Conservation (phyloP, 495 filamentous ascomycete genomes). For the Tuber brumale region DNA sequence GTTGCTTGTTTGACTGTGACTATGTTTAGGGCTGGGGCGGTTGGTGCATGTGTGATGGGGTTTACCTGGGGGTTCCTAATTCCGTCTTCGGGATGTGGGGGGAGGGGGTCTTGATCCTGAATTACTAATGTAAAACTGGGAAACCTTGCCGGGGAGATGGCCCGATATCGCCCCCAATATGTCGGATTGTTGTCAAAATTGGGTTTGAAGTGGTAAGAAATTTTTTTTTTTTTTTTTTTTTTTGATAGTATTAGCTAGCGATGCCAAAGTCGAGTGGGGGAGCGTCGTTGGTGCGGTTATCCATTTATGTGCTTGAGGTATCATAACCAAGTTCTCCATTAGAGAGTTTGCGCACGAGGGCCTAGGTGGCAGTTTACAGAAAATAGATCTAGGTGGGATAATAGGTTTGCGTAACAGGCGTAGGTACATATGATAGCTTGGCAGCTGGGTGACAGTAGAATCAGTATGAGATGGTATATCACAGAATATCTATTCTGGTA, state of each 20-base stretch:
- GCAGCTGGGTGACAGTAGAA: too few species aligned
- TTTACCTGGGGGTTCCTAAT: background rate
- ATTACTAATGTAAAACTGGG: background rate
- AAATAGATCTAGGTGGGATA: too few species aligned
- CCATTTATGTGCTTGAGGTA: background rate
- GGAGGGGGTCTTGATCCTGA: background rate
- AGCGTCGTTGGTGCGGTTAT: background rate
- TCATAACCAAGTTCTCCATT: background rate
- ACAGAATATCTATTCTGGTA: too few species aligned
- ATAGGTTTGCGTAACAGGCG: too few species aligned
- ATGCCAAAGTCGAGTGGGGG: background rate
- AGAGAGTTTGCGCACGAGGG: too few species aligned
- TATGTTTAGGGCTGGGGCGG: background rate
- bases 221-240: background rate
- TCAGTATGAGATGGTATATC: too few species aligned
- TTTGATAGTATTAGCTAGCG: background rate
- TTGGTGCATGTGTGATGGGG: background rate
- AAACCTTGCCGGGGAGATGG: background rate
- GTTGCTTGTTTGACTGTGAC: background rate
- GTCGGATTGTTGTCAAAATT: background rate
- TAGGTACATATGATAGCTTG: too few species aligned
- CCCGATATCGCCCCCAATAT: background rate
- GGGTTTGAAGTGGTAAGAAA: background rate
- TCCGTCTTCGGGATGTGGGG: background rate
- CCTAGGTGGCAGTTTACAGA: too few species aligned